These are phyloP conservation scores for Nitzschia palea DNA, from an alignment of 108 stramenopile genomes.

Conservation along the genomic window DNA sequence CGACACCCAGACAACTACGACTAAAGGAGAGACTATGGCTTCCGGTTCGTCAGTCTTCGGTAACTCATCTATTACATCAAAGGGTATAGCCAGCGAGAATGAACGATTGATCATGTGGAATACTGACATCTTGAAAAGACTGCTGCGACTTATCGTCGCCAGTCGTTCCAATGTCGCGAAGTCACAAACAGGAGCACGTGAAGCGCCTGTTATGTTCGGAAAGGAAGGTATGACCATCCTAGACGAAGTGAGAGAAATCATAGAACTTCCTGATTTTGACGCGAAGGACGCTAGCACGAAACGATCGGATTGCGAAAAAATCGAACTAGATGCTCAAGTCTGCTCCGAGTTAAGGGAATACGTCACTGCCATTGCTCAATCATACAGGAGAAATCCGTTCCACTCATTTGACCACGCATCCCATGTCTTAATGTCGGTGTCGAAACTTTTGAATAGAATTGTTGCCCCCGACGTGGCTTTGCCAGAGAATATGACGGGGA, in stretches of 20 bases:
- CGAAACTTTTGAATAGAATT: constrained; percentile 23
- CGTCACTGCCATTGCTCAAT: constrained; percentile 8
- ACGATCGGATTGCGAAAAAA: neutral
- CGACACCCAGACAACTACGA: neutral
- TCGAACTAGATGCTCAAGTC: constrained; percentile 2
- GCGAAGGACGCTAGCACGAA: neutral
- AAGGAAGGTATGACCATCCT: constrained; percentile 12
- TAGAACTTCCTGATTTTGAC: constrained; percentile 25
- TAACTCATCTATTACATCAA: neutral
- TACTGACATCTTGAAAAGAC: constrained; percentile 15
- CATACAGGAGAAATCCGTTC: constrained; percentile 17
- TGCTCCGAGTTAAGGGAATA: constrained; percentile 9
- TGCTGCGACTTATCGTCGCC: constrained; percentile 13
- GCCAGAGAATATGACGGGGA: neutral
- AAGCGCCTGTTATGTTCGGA: neutral
- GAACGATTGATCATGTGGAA: constrained; percentile 3
- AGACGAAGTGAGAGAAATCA: constrained; percentile 36
- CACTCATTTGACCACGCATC: constrained; percentile 27
- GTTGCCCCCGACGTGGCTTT: constrained; percentile 1
- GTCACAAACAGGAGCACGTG: too few relatives aligned
- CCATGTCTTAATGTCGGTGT: constrained; percentile 28
- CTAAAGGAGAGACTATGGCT: neutral
- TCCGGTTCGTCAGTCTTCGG: neutral
- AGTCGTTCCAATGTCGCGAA: too few relatives aligned
- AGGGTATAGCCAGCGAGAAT: neutral